These are phyloP conservation scores for Alternaria triticina DNA, from an alignment of 2,329 filamentous ascomycete genomes.

Conservation along the genomic window DNA sequence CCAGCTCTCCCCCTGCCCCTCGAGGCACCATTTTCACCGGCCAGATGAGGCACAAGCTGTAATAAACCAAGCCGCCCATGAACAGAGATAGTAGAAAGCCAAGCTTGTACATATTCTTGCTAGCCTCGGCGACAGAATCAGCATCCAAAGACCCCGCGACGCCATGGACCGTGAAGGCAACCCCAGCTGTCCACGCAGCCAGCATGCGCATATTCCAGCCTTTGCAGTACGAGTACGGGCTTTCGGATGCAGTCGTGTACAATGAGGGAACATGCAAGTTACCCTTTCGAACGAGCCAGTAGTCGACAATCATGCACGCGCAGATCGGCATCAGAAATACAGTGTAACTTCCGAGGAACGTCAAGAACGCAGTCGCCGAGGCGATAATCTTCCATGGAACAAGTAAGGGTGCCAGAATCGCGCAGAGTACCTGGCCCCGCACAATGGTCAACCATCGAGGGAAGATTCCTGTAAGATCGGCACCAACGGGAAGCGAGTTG, in stretches of 20 bases:
- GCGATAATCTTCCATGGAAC: conserved; percentile 38
- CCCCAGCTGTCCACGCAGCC: conserved; percentile 21
- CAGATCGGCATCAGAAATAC: conserved; percentile 37
- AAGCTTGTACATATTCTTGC: conserved; percentile 29
- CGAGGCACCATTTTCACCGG: conserved; percentile 18
- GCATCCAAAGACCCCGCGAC: conserved; percentile 24
- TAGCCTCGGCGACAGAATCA: conserved; percentile 15
- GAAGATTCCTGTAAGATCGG: conserved; percentile 31
- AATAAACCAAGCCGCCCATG: conserved; percentile 26
- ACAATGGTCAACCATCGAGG: conserved; percentile 36
- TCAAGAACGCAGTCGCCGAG: conserved; percentile 30
- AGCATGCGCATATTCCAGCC: conserved; percentile 31
- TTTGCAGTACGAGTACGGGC: conserved; percentile 26
- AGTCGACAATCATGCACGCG: conserved; percentile 28
- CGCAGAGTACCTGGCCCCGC: conserved; percentile 27
- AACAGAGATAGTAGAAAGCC: conserved; percentile 18
- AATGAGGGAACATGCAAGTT: conserved; percentile 28
- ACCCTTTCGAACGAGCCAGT: conserved; percentile 24
- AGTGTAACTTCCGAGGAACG: conserved; percentile 33
- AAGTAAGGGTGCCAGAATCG: conserved; percentile 22
- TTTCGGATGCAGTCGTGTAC: conserved; percentile 13
- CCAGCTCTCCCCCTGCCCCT: conserved; percentile 10
- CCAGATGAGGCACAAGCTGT: conserved; percentile 20
- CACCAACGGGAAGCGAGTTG: conserved; percentile 34
- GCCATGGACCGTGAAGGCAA: conserved; percentile 27